Evolutionary conservation across 2,329 filamentous ascomycete species (phyloP).

Genomic region (Hymenoscyphus fructigenus): DNA sequence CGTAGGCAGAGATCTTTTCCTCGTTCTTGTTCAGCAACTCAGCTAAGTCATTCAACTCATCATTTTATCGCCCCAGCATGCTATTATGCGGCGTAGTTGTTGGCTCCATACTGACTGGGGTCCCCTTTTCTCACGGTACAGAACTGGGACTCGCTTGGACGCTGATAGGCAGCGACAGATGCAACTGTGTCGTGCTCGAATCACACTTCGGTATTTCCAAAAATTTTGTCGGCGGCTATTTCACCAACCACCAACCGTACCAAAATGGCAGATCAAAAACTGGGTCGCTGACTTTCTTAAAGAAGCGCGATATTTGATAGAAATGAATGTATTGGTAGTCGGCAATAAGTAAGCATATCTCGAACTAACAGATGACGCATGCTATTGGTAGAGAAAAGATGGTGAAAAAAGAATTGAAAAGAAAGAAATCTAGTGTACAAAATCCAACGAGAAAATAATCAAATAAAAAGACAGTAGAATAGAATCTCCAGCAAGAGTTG

Average conservation of each 20-base stretch:
- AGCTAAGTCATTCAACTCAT: neutral
- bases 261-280: neutral
- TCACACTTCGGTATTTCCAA: neutral
- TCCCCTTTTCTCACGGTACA: neutral
- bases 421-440: neutral
- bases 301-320: neutral
- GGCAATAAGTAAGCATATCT: neutral
- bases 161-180: neutral
- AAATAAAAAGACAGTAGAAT: neutral
- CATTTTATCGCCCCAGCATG: neutral
- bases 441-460: neutral
- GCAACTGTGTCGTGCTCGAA: neutral
- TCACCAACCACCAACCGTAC: neutral
- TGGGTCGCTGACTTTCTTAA: neutral
- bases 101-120: neutral
- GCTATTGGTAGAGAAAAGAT: neutral
- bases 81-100: neutral
- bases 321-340: neutral
- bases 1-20: neutral
- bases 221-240: neutral
- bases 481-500: neutral
- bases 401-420: neutral
- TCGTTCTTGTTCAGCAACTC: neutral
- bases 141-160: neutral
- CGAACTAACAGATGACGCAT: neutral